phyloP scores from a whole-genome alignment of 305 asterid genomes.

The Andrographis paniculata region DNA sequence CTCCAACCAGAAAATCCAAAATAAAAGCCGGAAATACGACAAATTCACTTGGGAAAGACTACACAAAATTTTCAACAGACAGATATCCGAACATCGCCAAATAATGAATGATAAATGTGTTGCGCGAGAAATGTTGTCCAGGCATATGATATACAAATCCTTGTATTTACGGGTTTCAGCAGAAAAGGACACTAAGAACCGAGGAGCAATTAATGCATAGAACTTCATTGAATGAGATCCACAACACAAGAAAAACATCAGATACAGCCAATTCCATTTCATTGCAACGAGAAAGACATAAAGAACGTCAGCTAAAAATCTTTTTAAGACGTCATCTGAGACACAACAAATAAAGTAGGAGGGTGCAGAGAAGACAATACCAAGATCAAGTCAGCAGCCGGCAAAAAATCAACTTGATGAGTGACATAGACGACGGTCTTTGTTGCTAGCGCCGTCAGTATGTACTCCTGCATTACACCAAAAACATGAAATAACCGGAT shows the following conservation, averaged over 20 bases:
- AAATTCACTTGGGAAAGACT: not conserved
- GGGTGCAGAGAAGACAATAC: constrained; percentile 32
- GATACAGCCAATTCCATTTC: too few species aligned
- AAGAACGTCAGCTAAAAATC: too few species aligned
- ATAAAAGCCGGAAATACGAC: not conserved
- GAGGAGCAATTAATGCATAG: not conserved
- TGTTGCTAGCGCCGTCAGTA: constrained; percentile 66
- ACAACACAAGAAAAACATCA: too few species aligned
- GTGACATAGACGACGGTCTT: constrained; percentile 85
- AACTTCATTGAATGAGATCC: not conserved
- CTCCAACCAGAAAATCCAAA: not conserved
- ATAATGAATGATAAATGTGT: too few species aligned
- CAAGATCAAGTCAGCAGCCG: constrained; percentile 89
- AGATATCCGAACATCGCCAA: too few species aligned
- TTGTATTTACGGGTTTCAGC: not conserved
- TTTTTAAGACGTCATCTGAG: not conserved
- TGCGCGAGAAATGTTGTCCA: too few species aligned
- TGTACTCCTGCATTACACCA: constrained; percentile 68
- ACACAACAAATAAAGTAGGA: not conserved
- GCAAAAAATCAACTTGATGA: constrained; percentile 93
- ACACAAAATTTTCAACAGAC: too few species aligned
- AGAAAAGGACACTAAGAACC: not conserved
- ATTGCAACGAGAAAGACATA: too few species aligned
- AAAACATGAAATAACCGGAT: constrained; percentile 22
- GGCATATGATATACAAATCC: too few species aligned